Conservation (phyloP, 2,329 filamentous ascomycete genomes). For the Aspergillus sp. region DNA sequence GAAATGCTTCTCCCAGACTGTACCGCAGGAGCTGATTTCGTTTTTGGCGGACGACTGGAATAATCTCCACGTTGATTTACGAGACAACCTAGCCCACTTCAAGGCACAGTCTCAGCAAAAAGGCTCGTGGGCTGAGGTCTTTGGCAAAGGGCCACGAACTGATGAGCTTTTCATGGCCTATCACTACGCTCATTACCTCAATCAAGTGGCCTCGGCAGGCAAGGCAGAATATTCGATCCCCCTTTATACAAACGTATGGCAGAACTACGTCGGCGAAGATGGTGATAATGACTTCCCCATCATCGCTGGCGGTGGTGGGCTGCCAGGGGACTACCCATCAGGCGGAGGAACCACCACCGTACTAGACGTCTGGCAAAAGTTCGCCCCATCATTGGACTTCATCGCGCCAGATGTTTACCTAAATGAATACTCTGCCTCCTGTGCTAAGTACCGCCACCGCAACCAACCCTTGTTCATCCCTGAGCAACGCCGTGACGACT, state of each 20-base stretch:
- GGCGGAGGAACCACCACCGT: slow-evolving; percentile 46
- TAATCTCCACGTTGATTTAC: slow-evolving; percentile 23
- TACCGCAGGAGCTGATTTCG: slow-evolving; percentile 38
- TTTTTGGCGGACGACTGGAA: slow-evolving; percentile 20
- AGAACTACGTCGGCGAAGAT: slow-evolving; percentile 40
- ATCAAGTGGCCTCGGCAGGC: slow-evolving; percentile 43
- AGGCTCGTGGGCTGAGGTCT: slow-evolving; percentile 41
- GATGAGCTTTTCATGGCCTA: slow-evolving; percentile 54
- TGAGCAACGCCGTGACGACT: slow-evolving; percentile 49
- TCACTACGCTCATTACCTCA: slow-evolving; percentile 43
- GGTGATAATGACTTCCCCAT: slow-evolving; percentile 34
- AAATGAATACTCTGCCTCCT: slow-evolving; percentile 44
- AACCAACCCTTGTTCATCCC: slow-evolving; percentile 50
- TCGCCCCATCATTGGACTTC: slow-evolving; percentile 48
- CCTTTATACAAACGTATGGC: slow-evolving; percentile 50
- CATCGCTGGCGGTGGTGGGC: slow-evolving; percentile 44
- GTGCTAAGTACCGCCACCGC: slow-evolving; percentile 43
- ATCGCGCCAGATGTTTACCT: slow-evolving; percentile 51
- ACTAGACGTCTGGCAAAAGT: slow-evolving; percentile 47
- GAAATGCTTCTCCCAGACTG: slow-evolving; percentile 38
- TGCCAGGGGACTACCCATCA: slow-evolving; percentile 50
- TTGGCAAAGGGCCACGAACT: slow-evolving; percentile 37
- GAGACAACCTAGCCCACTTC: slow-evolving; percentile 27
- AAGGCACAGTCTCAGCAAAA: slow-evolving; percentile 15
- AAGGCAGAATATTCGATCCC: slow-evolving; percentile 44